Evolutionary conservation across 768 basidiomycete species (phyloP).

Genomic region (Mycena epipterygia): DNA sequence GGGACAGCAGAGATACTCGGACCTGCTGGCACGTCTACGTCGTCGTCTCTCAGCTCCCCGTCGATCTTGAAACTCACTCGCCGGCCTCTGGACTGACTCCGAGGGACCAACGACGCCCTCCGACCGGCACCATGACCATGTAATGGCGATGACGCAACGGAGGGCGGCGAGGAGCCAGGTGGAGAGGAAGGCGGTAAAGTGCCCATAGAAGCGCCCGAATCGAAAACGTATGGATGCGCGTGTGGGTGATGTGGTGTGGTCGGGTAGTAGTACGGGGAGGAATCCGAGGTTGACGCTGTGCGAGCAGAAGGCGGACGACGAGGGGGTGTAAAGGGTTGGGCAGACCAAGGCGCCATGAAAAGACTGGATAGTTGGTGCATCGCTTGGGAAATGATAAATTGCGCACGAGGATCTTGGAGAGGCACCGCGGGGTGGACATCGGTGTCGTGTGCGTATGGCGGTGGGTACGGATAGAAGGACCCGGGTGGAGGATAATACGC

Average conservation of each 20-base stretch:
- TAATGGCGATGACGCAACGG: conserved; percentile 54
- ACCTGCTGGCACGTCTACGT: background rate
- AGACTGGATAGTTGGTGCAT: conserved; percentile 60
- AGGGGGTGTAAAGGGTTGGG: conserved; percentile 41
- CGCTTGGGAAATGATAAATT: conserved; percentile 57
- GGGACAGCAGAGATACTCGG: background rate
- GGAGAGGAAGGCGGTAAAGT: conserved; percentile 70
- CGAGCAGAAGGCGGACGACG: conserved; percentile 38
- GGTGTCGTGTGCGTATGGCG: conserved; percentile 35
- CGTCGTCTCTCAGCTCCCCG: conserved; percentile 33
- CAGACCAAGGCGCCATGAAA: conserved; percentile 30
- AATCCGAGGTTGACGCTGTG: conserved; percentile 18
- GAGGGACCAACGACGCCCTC: conserved; percentile 55
- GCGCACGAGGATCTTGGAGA: conserved; percentile 56
- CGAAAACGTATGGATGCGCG: conserved; percentile 54
- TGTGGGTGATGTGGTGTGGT: conserved; percentile 56
- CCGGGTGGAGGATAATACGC: conserved; percentile 27
- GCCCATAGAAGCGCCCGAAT: conserved; percentile 61
- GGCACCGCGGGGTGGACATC: conserved; percentile 44
- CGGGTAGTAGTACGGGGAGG: conserved; percentile 38
- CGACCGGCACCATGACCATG: conserved; percentile 43
- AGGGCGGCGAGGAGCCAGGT: conserved; percentile 59
- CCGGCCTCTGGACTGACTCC: conserved; percentile 68
- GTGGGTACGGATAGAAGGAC: conserved; percentile 39
- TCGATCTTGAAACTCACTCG: conserved; percentile 69